Base-by-base conservation (phyloP, 139 green algal species). In the Eudorina sp. region DNA sequence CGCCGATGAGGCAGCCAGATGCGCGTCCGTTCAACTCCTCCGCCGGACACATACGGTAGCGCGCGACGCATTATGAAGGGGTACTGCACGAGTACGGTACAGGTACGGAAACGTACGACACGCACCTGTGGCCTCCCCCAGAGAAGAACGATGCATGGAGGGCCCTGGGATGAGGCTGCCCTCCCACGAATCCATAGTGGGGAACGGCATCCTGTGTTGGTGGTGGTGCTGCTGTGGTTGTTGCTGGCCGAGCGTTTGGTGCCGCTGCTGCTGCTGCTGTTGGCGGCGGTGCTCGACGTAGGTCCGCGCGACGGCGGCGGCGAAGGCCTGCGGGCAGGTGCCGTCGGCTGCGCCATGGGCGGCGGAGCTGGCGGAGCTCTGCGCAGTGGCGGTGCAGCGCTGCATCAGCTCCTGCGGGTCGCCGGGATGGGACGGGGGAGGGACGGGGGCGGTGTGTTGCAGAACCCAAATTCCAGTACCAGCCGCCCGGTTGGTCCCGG, bases 201-300 rank as follows among this genome's bases (percentile, higher is more conserved):
- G n/a, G n/a, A n/a, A n/a, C n/a, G n/a, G n/a, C n/a, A n/a, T n/a
- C n/a, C n/a, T n/a, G n/a, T n/a, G n/a, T n/a, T n/a, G n/a, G n/a
- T n/a, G n/a, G n/a, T n/a, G n/a, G n/a, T n/a, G n/a, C n/a, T n/a
- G n/a, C n/a, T n/a, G n/a, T n/a, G n/a, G n/a, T n/a, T n/a, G n/a
- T n/a, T n/a, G 34, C 66, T 18, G 66, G 6, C 19, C 36, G 34
- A 11, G 31, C 19, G 21, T 40, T 31, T 19, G 62, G 23, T 38
- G 62, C 62, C 38, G 62, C 62, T 72, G 41, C 41, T 64, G 64
- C 31, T 78, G 64, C 40, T 85, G 78, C 55, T 85, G 78, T 38
- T 73, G 78, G 4, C 81, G 81, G 38, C 81, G 45, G 64, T 68
- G 45, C 45, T 87, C 25, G n/a, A 87, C 45, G 64, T 87, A 87